phyloP scores from a whole-genome alignment of 345 rosid genomes.

The Gossypium mustelinum region DNA sequence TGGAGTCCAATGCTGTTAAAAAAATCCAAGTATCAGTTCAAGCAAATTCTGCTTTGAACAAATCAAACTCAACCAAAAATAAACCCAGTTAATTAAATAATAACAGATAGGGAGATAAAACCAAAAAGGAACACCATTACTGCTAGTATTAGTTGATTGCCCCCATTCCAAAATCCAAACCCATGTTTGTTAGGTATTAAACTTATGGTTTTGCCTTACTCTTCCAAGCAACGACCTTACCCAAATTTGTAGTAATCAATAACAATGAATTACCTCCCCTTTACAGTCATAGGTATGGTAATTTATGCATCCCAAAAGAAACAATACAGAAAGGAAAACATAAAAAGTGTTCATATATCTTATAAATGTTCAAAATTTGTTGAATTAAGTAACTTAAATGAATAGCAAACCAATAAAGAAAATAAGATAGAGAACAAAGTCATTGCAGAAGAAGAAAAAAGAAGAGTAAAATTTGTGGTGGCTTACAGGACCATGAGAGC shows the following conservation, averaged over 20 bases:
- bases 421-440: background rate
- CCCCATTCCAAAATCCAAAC: background rate
- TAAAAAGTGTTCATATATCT: background rate
- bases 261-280: background rate
- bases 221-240: background rate
- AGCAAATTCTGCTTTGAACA: background rate
- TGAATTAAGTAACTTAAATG: background rate
- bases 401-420: background rate
- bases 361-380: too few species aligned
- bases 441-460: background rate
- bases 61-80: background rate
- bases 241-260: background rate
- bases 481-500: constrained; percentile 84
- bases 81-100: background rate
- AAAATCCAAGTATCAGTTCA: constrained; percentile 16
- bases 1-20: constrained; percentile 63
- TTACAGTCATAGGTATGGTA: background rate
- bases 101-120: background rate
- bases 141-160: background rate
- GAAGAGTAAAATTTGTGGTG: background rate
- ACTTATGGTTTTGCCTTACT: background rate
- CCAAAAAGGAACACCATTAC: background rate
- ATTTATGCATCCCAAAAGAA: background rate
- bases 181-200: background rate
- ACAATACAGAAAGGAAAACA: background rate